A percentile compares a stretch with the other conserved stretches of the same genome.
Evolutionary conservation across 176 grass and related monocot species (phyloP).

Genomic region (Dactylis glomerata): DNA sequence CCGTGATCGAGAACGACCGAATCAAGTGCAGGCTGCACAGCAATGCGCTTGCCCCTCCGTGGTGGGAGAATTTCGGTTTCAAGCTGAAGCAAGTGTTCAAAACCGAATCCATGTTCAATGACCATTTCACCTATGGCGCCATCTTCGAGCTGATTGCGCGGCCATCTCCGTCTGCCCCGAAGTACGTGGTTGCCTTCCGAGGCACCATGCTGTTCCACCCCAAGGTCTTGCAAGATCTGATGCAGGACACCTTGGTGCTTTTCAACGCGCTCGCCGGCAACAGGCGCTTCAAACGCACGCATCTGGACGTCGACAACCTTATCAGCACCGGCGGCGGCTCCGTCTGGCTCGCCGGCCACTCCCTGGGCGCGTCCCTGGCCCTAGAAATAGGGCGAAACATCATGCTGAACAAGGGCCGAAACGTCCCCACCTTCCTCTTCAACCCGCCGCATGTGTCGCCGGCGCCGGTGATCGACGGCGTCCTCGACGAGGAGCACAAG

Average conservation of each 20-base stretch:
- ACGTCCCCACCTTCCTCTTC: slow-evolving; percentile 17
- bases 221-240: background rate
- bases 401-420: background rate
- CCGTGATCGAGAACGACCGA: background rate
- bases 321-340: background rate
- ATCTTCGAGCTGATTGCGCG: background rate
- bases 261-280: background rate
- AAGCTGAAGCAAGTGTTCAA: background rate
- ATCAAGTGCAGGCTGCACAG: background rate
- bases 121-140: background rate
- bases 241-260: background rate
- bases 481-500: background rate
- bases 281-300: background rate
- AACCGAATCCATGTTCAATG: background rate
- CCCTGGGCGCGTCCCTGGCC: slow-evolving; percentile 25
- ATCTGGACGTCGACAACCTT: background rate
- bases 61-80: background rate
- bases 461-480: background rate
- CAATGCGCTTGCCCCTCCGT: background rate
- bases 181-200: background rate
- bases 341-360: slow-evolving; percentile 21
- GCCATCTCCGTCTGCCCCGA: background rate
- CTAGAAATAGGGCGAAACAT: slow-evolving; percentile 5
- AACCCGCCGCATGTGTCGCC: slow-evolving; percentile 21
- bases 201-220: background rate